These are phyloP conservation scores for Alternaria tenuissima DNA, from an alignment of 2,329 filamentous ascomycete species.

Conservation along the genomic window DNA sequence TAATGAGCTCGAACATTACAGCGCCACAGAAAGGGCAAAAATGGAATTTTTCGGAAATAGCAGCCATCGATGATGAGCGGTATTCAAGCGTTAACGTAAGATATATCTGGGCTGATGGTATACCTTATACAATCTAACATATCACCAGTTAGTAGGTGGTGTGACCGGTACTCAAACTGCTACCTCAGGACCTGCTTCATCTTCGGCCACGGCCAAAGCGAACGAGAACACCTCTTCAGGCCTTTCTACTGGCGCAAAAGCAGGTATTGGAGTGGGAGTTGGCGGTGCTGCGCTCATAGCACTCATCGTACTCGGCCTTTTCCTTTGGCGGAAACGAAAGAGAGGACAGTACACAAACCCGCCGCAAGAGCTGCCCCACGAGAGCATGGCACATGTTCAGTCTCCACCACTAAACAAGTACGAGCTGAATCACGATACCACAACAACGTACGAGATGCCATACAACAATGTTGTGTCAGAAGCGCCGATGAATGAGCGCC, in stretches of 20 bases:
- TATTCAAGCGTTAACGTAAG: slow-evolving; percentile 27
- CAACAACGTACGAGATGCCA: slow-evolving; percentile 28
- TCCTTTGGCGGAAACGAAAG: slow-evolving; percentile 28
- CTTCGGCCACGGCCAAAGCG: not conserved
- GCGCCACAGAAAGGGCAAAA: not conserved
- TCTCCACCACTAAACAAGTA: slow-evolving; percentile 9
- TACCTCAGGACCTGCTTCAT: not conserved
- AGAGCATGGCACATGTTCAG: not conserved
- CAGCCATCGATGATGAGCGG: slow-evolving; percentile 8
- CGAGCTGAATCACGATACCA: slow-evolving; percentile 22
- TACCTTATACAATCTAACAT: slow-evolving; percentile 3
- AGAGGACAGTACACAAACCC: slow-evolving; percentile 7
- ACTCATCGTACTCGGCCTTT: slow-evolving; percentile 74
- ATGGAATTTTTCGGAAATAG: not conserved
- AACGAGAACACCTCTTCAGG: slow-evolving; percentile 12
- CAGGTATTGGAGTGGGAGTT: slow-evolving; percentile 28
- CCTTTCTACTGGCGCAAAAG: slow-evolving; percentile 32
- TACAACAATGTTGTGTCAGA: slow-evolving; percentile 14
- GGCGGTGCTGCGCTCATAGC: slow-evolving; percentile 29
- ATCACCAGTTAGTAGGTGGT: slow-evolving; percentile 10
- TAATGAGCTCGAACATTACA: slow-evolving; percentile 27
- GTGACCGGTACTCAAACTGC: slow-evolving; percentile 4
- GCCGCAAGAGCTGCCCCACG: not conserved
- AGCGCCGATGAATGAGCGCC: slow-evolving; percentile 15
- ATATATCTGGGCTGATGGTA: not conserved